Evolutionary conservation across 208 protist species (phyloP).

Genomic region (Tritrichomonas musculus): DNA sequence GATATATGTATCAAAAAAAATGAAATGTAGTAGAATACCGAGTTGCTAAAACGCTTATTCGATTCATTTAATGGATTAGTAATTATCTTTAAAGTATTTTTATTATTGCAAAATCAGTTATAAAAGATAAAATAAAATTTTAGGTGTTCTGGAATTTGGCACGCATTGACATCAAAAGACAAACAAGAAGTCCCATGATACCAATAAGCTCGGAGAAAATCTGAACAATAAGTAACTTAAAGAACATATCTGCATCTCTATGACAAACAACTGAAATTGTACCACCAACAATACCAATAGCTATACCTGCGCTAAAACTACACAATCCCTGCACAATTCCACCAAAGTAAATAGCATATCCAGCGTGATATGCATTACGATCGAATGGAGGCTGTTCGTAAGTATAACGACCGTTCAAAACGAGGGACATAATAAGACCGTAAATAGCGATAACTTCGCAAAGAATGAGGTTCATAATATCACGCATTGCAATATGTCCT

Average conservation of each 20-base stretch:
- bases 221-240: constrained; percentile 31
- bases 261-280: constrained; percentile 29
- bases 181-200: constrained; percentile 32
- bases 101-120: too few species aligned
- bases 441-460: constrained; percentile 35
- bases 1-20: too few species aligned
- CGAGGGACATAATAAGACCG: constrained; percentile 24
- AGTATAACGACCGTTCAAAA: neutral
- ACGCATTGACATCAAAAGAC: neutral
- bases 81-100: too few species aligned
- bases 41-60: too few species aligned
- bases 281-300: neutral
- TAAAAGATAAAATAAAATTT: too few species aligned
- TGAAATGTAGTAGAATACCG: too few species aligned
- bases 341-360: neutral
- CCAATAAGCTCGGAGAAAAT: constrained; percentile 35
- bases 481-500: constrained; percentile 24
- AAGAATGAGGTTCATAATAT: constrained; percentile 34
- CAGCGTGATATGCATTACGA: neutral
- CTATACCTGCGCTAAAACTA: neutral
- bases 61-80: too few species aligned
- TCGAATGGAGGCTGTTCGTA: too few species aligned
- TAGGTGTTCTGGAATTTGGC: neutral
- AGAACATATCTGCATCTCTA: constrained; percentile 15
- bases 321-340: neutral